These are phyloP conservation scores for Cicer chorassanicum DNA, from an alignment of 306 rosid species.

Conservation along the genomic window DNA sequence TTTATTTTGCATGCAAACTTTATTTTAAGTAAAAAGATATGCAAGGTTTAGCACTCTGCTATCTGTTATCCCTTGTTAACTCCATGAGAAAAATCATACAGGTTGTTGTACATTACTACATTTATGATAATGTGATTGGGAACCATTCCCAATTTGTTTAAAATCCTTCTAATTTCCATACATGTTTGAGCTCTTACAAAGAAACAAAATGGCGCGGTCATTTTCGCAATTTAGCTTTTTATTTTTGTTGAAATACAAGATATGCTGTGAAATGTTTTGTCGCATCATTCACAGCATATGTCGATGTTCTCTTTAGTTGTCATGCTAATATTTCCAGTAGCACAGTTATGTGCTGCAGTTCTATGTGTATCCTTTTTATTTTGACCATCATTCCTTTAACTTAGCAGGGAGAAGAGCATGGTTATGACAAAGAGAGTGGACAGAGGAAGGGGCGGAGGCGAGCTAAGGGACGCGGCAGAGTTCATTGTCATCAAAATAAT, in stretches of 20 bases:
- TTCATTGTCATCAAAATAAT: conserved; percentile 67
- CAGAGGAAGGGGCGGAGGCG: conserved; percentile 85
- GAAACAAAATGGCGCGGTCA: neutral
- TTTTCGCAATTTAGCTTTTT: conserved; percentile 5
- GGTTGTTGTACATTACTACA: neutral
- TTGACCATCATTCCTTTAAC: conserved; percentile 27
- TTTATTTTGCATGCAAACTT: neutral
- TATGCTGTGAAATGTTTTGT: conserved; percentile 28
- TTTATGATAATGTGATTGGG: conserved; percentile 12
- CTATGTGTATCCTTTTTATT: conserved; percentile 10
- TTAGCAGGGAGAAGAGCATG: conserved; percentile 82
- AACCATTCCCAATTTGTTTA: conserved; percentile 3
- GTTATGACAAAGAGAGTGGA: conserved; percentile 74
- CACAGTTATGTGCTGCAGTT: conserved; percentile 15
- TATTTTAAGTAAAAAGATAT: neutral
- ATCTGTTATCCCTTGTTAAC: conserved; percentile 16
- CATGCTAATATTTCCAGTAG: conserved; percentile 5
- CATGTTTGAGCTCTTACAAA: conserved; percentile 1
- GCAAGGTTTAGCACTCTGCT: conserved; percentile 19
- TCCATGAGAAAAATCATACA: conserved; percentile 10
- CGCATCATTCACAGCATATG: conserved; percentile 29
- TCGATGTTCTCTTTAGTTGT: neutral
- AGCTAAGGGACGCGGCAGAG: conserved; percentile 83
- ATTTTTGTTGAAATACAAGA: neutral
- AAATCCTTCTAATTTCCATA: conserved; percentile 5